Evolutionary conservation across 1,139 yeast species (phyloP).

Genomic region (Debaryomycetaceae sp.): DNA sequence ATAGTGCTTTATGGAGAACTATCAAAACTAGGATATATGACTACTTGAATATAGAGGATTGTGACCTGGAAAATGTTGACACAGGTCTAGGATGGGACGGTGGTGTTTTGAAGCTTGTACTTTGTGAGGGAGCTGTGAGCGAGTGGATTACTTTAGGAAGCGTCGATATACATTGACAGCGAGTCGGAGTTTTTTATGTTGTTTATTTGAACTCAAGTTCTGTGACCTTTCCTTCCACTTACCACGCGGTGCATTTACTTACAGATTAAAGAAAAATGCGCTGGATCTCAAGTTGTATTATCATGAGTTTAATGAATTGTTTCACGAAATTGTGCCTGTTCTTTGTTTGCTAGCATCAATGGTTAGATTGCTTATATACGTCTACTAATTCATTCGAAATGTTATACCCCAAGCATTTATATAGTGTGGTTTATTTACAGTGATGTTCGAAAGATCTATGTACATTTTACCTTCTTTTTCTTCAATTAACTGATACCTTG

Average conservation of each 20-base stretch:
- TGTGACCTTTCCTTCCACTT: no score
- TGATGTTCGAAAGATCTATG: background rate
- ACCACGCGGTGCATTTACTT: no score
- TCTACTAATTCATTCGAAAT: no score
- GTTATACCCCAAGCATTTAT: no score
- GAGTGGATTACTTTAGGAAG: slow-evolving; percentile 71
- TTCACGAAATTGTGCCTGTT: background rate
- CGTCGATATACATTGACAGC: slow-evolving; percentile 37
- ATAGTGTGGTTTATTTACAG: background rate
- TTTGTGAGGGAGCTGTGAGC: slow-evolving; percentile 71
- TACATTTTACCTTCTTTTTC: background rate
- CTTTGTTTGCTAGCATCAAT: background rate
- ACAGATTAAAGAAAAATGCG: no score
- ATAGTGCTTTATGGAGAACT: slow-evolving; percentile 66
- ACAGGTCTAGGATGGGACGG: slow-evolving; percentile 56
- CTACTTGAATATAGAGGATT: slow-evolving; percentile 53
- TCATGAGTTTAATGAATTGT: background rate
- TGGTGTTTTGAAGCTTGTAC: slow-evolving; percentile 66
- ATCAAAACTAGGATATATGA: slow-evolving; percentile 70
- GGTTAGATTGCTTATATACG: no score
- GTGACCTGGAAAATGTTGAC: slow-evolving; percentile 37
- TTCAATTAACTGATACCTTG: slow-evolving; percentile 12
- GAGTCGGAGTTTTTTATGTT: background rate
- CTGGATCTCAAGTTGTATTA: background rate
- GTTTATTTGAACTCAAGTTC: no score